These are phyloP conservation scores for Leccinum sublutescens DNA, from an alignment of 768 basidiomycete genomes.

Conservation along the genomic window DNA sequence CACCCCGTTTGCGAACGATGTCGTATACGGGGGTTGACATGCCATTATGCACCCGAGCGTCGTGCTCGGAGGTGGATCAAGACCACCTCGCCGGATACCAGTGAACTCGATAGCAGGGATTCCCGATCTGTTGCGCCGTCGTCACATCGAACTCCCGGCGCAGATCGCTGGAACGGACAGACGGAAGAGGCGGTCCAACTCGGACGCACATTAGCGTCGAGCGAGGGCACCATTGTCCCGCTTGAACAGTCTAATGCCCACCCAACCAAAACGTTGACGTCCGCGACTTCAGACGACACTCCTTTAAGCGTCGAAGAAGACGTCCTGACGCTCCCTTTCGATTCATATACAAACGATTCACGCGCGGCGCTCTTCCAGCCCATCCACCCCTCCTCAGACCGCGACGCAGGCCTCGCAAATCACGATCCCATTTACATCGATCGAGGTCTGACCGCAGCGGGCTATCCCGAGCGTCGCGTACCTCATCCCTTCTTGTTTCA, in stretches of 20 bases:
- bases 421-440: background rate
- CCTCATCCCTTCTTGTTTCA: background rate
- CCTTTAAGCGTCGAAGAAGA: background rate
- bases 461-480: background rate
- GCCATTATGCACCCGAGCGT: conserved; percentile 68
- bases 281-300: background rate
- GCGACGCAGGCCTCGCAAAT: background rate
- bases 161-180: too few relatives aligned
- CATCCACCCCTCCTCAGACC: background rate
- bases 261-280: too few relatives aligned
- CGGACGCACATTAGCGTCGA: background rate
- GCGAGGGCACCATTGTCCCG: background rate
- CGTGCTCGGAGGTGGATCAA: conserved; percentile 8
- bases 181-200: background rate
- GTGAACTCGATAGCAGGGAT: background rate
- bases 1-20: conserved; percentile 71
- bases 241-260: background rate
- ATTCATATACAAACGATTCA: conserved; percentile 49
- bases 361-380: conserved; percentile 33
- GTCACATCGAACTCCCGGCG: too few relatives aligned
- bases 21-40: conserved; percentile 51
- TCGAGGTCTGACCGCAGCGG: background rate
- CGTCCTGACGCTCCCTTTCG: background rate
- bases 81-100: background rate
- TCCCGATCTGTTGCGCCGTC: background rate